These are phyloP conservation scores for Lachnum nothofagi DNA, from an alignment of 2,329 filamentous ascomycete species.

Conservation along the genomic window DNA sequence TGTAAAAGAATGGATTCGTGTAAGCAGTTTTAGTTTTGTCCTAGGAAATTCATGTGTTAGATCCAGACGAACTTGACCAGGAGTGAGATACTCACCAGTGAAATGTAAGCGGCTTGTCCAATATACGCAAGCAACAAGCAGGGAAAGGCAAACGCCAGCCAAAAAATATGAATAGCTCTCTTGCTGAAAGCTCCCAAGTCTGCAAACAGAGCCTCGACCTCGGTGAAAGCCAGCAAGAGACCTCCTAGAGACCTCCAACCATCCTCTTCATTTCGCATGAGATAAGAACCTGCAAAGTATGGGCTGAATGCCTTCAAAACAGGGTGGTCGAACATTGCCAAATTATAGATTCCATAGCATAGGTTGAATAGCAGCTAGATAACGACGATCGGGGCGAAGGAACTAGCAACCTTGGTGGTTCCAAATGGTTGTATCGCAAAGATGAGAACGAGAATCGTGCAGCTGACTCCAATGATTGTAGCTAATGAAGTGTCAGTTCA, in stretches of 20 bases:
- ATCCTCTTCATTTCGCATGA: slow-evolving; percentile 52
- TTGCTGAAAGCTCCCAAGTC: slow-evolving; percentile 71
- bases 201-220: slow-evolving; percentile 73
- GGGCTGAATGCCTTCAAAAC: slow-evolving; percentile 54
- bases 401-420: slow-evolving; percentile 52
- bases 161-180: slow-evolving; percentile 66
- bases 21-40: slow-evolving; percentile 53
- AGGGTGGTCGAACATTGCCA: slow-evolving; percentile 46
- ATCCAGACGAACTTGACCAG: background rate
- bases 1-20: slow-evolving; percentile 69
- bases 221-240: slow-evolving; percentile 69
- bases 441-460: slow-evolving; percentile 58
- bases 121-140: slow-evolving; percentile 47
- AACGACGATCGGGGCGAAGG: slow-evolving; percentile 63
- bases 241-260: slow-evolving; percentile 66
- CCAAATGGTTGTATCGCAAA: slow-evolving; percentile 63
- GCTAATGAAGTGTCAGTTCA: slow-evolving; percentile 37
- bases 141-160: slow-evolving; percentile 64
- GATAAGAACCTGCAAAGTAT: slow-evolving; percentile 56
- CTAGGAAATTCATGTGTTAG: background rate
- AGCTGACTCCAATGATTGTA: slow-evolving; percentile 59
- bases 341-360: slow-evolving; percentile 59
- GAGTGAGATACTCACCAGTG: slow-evolving; percentile 26
- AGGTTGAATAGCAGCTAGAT: slow-evolving; percentile 63
- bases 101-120: slow-evolving; percentile 71